Evolutionary conservation across 371 early-diverging fungal genomes (phyloP), one percentile per base, ranked within the genome.

Genomic region (Rhizopus microsporus): DNA sequence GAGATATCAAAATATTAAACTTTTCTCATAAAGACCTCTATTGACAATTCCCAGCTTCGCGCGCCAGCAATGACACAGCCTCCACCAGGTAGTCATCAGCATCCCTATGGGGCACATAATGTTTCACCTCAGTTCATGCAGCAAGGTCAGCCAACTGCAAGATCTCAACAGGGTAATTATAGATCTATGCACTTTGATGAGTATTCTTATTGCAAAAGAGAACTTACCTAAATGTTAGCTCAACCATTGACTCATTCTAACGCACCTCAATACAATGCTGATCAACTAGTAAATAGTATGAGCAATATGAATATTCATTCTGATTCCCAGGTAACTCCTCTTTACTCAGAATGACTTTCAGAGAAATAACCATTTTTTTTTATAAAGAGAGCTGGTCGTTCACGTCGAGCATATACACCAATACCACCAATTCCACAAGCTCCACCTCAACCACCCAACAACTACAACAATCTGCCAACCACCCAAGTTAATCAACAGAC

Each of bases 331-430:
- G 44, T 43, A 43, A 43, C 7, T 37, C 13, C 38, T 2, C 23
- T 23, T 23, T 23, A 23, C 23, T 23, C 23, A 23, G 23, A 23
- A 23, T 23, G 23, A 23, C 23, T 23, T 23, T 23, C 23, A 23
- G 23, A 23, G 23, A 23, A 23, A 23, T 23, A 23, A 17, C 13
- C 6, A 16, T 43, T 15, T 35, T 13, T 15, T 15, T 34, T 29
- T 10, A 10, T 9, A n/a, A n/a, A 63, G 63, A 63, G 44, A 44
- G 55, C 62, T 40, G 65, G 65, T 17, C 61, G 59, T 17, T 53
- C 74, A 0, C 69, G 62, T 48, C 65, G 74, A 32, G 74, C 65
- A n/a, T 73, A 73, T 62, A 70, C 74, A 33, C 57, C 67, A 9
- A 33, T 57, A 15, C 51, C 64, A 13, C 39, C 7, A 31, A 39